Conservation (phyloP, 805 yeast genomes). For the Cyberlindnera misumaiensis region DNA sequence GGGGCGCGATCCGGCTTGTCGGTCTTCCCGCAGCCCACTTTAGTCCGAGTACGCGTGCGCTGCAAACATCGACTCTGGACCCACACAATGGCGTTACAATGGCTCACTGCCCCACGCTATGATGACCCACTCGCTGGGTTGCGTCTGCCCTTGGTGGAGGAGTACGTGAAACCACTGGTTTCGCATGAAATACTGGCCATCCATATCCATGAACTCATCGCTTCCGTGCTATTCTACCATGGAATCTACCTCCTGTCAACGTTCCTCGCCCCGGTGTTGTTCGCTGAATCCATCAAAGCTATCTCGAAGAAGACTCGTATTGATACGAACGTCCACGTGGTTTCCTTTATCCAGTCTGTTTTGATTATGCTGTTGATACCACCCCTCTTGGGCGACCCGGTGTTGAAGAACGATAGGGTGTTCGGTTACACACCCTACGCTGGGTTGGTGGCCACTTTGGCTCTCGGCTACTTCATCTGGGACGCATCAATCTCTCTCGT, state of each 20-base stretch:
- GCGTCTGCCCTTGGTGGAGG: slow-evolving; percentile 25
- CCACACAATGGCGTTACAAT: neutral
- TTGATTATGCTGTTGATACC: slow-evolving; percentile 50
- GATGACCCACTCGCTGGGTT: slow-evolving; percentile 23
- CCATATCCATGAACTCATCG: slow-evolving; percentile 29
- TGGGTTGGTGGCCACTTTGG: slow-evolving; percentile 57
- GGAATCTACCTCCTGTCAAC: slow-evolving; percentile 19
- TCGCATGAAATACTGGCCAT: slow-evolving; percentile 16
- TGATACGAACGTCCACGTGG: slow-evolving; percentile 82
- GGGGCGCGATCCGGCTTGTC: no score
- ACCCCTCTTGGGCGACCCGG: slow-evolving; percentile 56
- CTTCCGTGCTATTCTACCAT: slow-evolving; percentile 25
- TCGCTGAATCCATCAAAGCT: slow-evolving; percentile 16
- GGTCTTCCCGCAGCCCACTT: no score
- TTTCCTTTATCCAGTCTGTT: slow-evolving; percentile 77
- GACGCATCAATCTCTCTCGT: slow-evolving; percentile 56
- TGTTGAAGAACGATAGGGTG: slow-evolving; percentile 40
- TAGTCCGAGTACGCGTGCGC: no score
- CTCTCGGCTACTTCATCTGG: slow-evolving; percentile 83
- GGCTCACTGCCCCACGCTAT: slow-evolving; percentile 6
- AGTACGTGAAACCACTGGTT: slow-evolving; percentile 20
- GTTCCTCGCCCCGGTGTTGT: slow-evolving; percentile 17
- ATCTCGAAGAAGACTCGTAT: slow-evolving; percentile 39
- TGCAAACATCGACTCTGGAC: no score
- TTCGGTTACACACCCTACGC: slow-evolving; percentile 63